Evolutionary conservation across 1,284 basidiomycete species (phyloP).

Genomic region (Apiotrichum sp.): DNA sequence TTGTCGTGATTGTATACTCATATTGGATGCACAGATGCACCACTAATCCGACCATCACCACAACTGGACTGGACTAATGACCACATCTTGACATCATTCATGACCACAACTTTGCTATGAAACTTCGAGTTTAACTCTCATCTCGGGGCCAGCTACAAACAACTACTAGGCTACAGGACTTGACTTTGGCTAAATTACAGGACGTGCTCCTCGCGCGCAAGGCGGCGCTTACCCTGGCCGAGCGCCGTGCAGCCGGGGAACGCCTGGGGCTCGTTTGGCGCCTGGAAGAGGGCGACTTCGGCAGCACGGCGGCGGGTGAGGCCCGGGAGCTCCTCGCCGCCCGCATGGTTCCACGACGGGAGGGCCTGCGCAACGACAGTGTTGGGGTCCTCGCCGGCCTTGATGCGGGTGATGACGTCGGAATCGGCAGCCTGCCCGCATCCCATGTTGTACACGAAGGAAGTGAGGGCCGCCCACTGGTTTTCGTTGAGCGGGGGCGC

Average conservation of each 20-base stretch:
- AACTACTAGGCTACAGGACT: too few relatives aligned
- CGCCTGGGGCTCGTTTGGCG: neutral
- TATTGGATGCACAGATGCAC: too few relatives aligned
- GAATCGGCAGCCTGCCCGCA: slow-evolving; percentile 1
- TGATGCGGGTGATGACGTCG: slow-evolving; percentile 1
- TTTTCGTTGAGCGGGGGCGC: slow-evolving; percentile 8
- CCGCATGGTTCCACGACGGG: slow-evolving; percentile 3
- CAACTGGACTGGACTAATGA: too few relatives aligned
- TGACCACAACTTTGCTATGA: too few relatives aligned
- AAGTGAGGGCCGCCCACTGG: slow-evolving; percentile 7
- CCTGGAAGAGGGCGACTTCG: slow-evolving; percentile 3
- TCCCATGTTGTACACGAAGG: slow-evolving; percentile 8
- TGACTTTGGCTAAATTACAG: too few relatives aligned
- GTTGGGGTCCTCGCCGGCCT: slow-evolving; percentile 3
- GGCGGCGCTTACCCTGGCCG: too few relatives aligned
- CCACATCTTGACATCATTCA: too few relatives aligned
- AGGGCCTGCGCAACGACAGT: slow-evolving; percentile 6
- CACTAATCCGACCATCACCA: too few relatives aligned
- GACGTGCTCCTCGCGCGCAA: too few relatives aligned
- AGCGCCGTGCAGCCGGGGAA: neutral
- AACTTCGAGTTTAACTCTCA: too few relatives aligned
- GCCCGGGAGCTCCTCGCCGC: neutral
- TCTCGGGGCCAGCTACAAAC: too few relatives aligned
- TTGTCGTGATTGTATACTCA: too few relatives aligned
- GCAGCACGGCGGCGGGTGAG: slow-evolving; percentile 8